These are phyloP conservation scores for Astragalus membranaceus DNA, from an alignment of 306 rosid species.

Conservation along the genomic window DNA sequence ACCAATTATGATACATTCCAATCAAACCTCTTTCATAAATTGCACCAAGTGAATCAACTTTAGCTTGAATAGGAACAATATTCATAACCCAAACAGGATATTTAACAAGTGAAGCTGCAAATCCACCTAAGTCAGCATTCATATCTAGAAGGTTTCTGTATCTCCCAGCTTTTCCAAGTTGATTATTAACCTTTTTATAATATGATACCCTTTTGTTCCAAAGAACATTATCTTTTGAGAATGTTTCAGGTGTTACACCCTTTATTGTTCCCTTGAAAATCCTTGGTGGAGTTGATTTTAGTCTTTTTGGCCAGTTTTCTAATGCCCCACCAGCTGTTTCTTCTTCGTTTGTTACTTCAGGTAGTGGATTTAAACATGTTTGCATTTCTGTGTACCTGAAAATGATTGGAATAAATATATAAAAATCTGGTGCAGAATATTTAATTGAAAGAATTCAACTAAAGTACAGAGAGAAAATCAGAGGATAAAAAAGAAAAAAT, in stretches of 20 bases:
- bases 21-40: conserved; percentile 68
- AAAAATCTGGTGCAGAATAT: neutral
- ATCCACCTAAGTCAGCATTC: conserved; percentile 83
- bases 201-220: conserved; percentile 64
- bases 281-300: conserved; percentile 62
- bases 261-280: conserved; percentile 46
- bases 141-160: conserved; percentile 76
- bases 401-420: neutral
- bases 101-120: conserved; percentile 56
- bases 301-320: conserved; percentile 64
- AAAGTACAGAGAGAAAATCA: neutral
- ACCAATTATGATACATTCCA: conserved; percentile 83
- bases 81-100: conserved; percentile 91
- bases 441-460: neutral
- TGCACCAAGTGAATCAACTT: conserved; percentile 62
- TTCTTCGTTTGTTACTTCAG: conserved; percentile 44
- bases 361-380: conserved; percentile 64
- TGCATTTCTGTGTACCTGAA: conserved; percentile 71
- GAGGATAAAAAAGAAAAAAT: neutral
- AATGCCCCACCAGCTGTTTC: conserved; percentile 63
- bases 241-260: conserved; percentile 39
- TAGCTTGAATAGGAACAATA: conserved; percentile 61
- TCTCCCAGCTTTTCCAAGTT: conserved; percentile 50
- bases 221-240: conserved; percentile 37
- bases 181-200: conserved; percentile 47